Evolutionary conservation across 106 monocot genomes (phyloP), one percentile per base, ranked within the genome.

Genomic region (Hemerocallis citrina): DNA sequence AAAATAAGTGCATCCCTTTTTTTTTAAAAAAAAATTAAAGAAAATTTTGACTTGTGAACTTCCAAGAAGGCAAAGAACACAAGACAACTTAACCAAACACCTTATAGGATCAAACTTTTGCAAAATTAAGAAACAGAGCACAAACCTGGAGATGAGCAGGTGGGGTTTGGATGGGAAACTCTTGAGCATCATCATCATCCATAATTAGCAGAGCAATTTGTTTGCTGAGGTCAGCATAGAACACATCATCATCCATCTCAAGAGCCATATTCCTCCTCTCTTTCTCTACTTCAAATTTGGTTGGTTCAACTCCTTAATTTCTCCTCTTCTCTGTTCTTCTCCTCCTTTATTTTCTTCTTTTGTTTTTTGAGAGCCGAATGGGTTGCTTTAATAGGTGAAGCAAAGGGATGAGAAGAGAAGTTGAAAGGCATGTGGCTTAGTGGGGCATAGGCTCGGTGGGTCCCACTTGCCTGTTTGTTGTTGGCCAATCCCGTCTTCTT

Each of bases 191-290:
- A 1, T 77, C 74, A 10, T 83, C 83, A 28, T 83, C 83, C 54
- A 66, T 67, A 37, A 83, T 83, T 35, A 83, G 63, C 41, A 78
- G 71, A 14, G 74, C 35, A 13, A 83, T 74, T 45, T 71, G 74
- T 59, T 46, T 47, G 64, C 67, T 83, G 7, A 83, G 77, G 43
- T 83, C 83, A 0, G 77, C 77, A 36, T 62, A 82, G 69, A 74
- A 62, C 6, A 74, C 65, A 55, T 82, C 82, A 22, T 82, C 82
- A n/a, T 83, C 83, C 33, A 71, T 6, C 52, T 70, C 68, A 2
- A 34, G 31, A 41, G 47, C 47, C 29, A 29, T 9, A 32, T 9
- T 47, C 47, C 5, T 11, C 15, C 47, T 47, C 47, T 47, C 16
- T 16, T 16, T 47, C 47, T 5, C 16, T 13, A n/a, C n/a, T n/a